Evolutionary conservation across 2,329 filamentous ascomycete genomes (phyloP).

Genomic region (Colletotrichum endophyticum): DNA sequence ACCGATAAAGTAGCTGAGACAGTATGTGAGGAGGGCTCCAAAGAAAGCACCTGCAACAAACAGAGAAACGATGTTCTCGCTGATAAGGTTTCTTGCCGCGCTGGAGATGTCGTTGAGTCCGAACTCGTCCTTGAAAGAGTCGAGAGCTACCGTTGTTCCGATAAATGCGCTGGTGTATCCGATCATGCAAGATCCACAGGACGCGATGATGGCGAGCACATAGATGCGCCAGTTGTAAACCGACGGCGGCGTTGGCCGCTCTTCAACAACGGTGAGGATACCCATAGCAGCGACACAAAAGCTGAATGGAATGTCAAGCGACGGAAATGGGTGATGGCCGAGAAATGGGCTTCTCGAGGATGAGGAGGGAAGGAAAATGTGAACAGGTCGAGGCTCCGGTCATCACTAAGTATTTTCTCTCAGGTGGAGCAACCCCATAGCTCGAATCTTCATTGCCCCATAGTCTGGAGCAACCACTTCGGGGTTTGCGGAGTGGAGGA

Average conservation of each 20-base stretch:
- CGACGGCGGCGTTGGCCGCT: conserved; percentile 37
- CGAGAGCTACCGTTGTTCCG: conserved; percentile 66
- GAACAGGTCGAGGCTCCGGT: neutral
- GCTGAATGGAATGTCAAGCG: neutral
- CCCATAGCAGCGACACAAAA: conserved; percentile 22
- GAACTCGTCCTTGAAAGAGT: conserved; percentile 67
- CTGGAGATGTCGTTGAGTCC: conserved; percentile 49
- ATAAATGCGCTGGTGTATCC: conserved; percentile 65
- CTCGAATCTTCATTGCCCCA: neutral
- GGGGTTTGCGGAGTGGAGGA: neutral
- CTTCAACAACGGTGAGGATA: conserved; percentile 37
- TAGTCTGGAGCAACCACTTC: neutral
- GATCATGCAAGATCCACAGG: conserved; percentile 44
- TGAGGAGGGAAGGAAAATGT: neutral
- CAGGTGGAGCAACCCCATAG: neutral
- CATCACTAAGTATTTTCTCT: neutral
- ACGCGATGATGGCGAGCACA: conserved; percentile 36
- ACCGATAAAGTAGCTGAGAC: conserved; percentile 62
- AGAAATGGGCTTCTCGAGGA: neutral
- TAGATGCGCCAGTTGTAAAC: conserved; percentile 43
- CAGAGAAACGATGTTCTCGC: conserved; percentile 68
- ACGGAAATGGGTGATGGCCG: neutral
- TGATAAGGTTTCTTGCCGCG: conserved; percentile 53
- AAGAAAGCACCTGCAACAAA: conserved; percentile 77
- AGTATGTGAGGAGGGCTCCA: conserved; percentile 65